A percentile compares a stretch with the other conserved stretches of the same genome.
phyloP scores from a whole-genome alignment of 805 yeast species.

The Candida khao-thaluensis region DNA sequence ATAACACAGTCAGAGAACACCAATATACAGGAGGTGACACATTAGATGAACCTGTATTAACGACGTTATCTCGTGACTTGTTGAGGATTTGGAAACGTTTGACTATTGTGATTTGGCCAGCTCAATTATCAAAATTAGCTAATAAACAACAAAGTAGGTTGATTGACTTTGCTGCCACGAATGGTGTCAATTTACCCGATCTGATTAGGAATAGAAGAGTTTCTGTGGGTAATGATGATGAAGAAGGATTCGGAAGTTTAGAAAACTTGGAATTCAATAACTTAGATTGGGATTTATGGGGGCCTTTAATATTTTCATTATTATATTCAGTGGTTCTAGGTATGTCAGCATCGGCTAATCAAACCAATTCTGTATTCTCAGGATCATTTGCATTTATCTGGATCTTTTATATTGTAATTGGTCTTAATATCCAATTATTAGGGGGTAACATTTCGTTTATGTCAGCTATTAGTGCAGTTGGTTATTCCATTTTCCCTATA shows the following conservation, averaged over 20 bases:
- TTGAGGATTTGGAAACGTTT: constrained; percentile 35
- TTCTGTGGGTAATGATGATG: constrained; percentile 27
- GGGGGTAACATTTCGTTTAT: constrained; percentile 63
- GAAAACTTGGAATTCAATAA: constrained; percentile 21
- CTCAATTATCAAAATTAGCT: constrained; percentile 38
- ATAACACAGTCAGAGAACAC: constrained; percentile 39
- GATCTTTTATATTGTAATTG: constrained; percentile 59
- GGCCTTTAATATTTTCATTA: constrained; percentile 64
- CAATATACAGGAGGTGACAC: constrained; percentile 70
- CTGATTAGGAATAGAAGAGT: constrained; percentile 30
- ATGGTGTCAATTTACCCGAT: constrained; percentile 36
- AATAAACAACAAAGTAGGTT: constrained; percentile 32
- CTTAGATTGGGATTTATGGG: constrained; percentile 68
- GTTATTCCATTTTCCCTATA: constrained; percentile 68
- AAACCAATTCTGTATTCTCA: constrained; percentile 56
- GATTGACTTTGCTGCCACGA: constrained; percentile 33
- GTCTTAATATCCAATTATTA: constrained; percentile 62
- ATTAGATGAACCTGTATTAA: constrained; percentile 64
- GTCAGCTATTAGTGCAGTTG: constrained; percentile 67
- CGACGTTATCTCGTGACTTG: constrained; percentile 47
- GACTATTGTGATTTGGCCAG: constrained; percentile 45
- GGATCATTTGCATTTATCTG: constrained; percentile 64
- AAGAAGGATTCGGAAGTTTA: constrained; percentile 18
- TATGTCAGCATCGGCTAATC: constrained; percentile 41
- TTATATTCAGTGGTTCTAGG: constrained; percentile 54